phyloP scores from a whole-genome alignment of 805 yeast species.

The Wickerhamomyces bovis region DNA sequence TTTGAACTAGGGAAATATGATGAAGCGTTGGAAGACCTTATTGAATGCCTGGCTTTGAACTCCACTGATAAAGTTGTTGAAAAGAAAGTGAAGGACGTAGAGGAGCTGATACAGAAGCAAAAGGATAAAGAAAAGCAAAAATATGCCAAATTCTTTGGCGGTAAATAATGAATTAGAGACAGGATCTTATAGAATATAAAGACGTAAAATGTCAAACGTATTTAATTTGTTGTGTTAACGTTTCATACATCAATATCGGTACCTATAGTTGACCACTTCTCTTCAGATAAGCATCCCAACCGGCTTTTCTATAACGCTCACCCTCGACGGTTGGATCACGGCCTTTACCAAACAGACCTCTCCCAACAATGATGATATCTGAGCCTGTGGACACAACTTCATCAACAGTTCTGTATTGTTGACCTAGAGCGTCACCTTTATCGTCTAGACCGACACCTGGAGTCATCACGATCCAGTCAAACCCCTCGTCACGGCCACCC shows the following conservation, averaged over 20 bases:
- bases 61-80: conserved; percentile 46
- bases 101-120: conserved; percentile 33
- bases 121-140: conserved; percentile 48
- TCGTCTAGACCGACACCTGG: conserved; percentile 99
- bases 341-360: conserved; percentile 93
- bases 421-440: conserved; percentile 93
- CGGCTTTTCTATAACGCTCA: conserved; percentile 83
- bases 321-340: conserved; percentile 89
- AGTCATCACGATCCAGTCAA: conserved; percentile 94
- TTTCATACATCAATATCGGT: no score
- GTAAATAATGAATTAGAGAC: neutral
- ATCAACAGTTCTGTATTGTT: conserved; percentile 89
- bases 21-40: conserved; percentile 43
- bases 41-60: conserved; percentile 35
- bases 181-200: no score
- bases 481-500: conserved; percentile 78
- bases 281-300: conserved; percentile 84
- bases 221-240: no score
- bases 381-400: conserved; percentile 83
- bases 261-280: conserved; percentile 18
- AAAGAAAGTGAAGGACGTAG: conserved; percentile 37
- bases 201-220: no score
- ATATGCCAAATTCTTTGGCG: conserved; percentile 56
- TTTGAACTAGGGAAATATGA: conserved; percentile 39
- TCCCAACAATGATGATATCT: conserved; percentile 95